Conservation (phyloP, 2,329 filamentous ascomycete genomes). For the Verticillium isaacii region DNA sequence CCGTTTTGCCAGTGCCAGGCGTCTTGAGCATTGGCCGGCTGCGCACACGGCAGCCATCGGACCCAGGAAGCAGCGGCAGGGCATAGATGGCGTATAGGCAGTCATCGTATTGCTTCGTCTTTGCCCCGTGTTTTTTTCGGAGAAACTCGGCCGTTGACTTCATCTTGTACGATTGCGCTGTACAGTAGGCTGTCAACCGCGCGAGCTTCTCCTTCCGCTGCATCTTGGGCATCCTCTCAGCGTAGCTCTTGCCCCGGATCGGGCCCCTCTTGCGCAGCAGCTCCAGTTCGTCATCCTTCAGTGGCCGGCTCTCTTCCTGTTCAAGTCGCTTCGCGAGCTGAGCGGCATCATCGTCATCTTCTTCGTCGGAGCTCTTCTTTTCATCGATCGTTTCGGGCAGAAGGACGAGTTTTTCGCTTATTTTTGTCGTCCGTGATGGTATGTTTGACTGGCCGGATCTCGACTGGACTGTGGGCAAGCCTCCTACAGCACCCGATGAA, state of each 20-base stretch:
- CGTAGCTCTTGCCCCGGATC: conserved; percentile 78
- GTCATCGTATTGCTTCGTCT: conserved; percentile 96
- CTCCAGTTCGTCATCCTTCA: conserved; percentile 64
- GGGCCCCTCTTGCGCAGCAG: conserved; percentile 58
- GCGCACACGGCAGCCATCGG: conserved; percentile 79
- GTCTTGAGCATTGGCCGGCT: conserved; percentile 91
- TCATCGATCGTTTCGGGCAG: conserved; percentile 73
- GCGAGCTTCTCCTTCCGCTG: conserved; percentile 83
- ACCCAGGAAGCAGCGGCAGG: conserved; percentile 78
- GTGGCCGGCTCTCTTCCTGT: conserved; percentile 58
- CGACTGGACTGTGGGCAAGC: conserved; percentile 26
- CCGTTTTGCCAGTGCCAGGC: conserved; percentile 80
- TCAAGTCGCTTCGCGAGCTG: conserved; percentile 31
- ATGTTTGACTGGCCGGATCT: conserved; percentile 54
- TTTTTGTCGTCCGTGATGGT: conserved; percentile 84
- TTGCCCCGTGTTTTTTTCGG: conserved; percentile 79
- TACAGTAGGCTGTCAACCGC: conserved; percentile 92
- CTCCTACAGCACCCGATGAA: conserved; percentile 12
- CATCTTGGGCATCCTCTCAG: conserved; percentile 85
- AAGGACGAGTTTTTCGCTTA: conserved; percentile 94
- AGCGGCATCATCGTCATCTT: conserved; percentile 40
- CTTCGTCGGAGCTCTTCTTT: conserved; percentile 47
- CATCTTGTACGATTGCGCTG: conserved; percentile 88
- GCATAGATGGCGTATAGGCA: conserved; percentile 96
- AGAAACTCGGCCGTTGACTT: conserved; percentile 84